phyloP scores from a whole-genome alignment of 768 basidiomycete genomes.

The Mycena pura region DNA sequence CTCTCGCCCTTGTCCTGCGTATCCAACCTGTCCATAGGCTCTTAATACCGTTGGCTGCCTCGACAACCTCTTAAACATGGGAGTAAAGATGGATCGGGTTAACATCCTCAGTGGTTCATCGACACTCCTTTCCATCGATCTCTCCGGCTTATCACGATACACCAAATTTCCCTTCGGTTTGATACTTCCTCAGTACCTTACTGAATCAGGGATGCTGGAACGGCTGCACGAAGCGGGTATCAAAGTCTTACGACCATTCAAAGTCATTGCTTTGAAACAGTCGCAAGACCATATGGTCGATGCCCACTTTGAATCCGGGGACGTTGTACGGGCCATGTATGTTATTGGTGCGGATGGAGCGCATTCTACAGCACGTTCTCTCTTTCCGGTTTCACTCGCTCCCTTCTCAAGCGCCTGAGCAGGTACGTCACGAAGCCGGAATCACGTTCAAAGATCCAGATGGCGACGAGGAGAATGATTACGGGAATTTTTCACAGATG shows the following conservation, averaged over 20 bases:
- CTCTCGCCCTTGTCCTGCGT: background rate
- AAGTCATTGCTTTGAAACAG: constrained; percentile 44
- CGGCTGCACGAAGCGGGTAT: constrained; percentile 41
- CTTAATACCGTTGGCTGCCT: constrained; percentile 45
- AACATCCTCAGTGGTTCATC: constrained; percentile 38
- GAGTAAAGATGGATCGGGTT: constrained; percentile 38
- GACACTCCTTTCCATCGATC: constrained; percentile 36
- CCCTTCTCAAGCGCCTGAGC: background rate
- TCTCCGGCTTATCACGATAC: constrained; percentile 43
- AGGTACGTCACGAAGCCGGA: constrained; percentile 51
- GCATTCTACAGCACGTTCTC: constrained; percentile 45
- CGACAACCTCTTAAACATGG: constrained; percentile 43
- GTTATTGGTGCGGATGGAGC: constrained; percentile 61
- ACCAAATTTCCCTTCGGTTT: constrained; percentile 53
- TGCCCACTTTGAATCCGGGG: constrained; percentile 56
- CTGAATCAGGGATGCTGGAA: constrained; percentile 48
- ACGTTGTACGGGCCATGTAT: constrained; percentile 49
- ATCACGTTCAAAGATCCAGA: constrained; percentile 54
- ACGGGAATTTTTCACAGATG: constrained; percentile 45
- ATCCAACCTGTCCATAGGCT: background rate
- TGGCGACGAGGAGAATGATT: constrained; percentile 28
- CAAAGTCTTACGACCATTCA: constrained; percentile 43
- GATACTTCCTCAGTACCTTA: constrained; percentile 50
- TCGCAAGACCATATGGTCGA: constrained; percentile 36
- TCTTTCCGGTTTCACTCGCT: background rate